Evolutionary conservation across 1,284 basidiomycete species (phyloP), one percentile per base, ranked within the genome.

Genomic region (Ustilago vetiveriae): DNA sequence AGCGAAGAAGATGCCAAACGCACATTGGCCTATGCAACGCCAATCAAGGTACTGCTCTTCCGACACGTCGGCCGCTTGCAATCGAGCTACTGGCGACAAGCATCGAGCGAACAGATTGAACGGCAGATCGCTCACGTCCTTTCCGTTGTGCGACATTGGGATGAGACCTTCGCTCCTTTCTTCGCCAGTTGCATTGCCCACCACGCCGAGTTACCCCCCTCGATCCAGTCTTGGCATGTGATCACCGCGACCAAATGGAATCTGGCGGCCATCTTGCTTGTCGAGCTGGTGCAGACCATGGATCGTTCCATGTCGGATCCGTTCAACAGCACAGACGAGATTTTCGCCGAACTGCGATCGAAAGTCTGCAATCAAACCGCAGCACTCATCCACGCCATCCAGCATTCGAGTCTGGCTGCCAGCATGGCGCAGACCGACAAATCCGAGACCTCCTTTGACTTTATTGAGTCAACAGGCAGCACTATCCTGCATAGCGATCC

Each of bases 21-120:
- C 14, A 68, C 58, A 0, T 39, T 68, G 6, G 65, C 46, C 3
- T 68, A 53, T 21, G 53, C 65, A 2, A 62, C 65, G 3, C 65
- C 65, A 4, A 57, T 68, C 58, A 68, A 68, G 29, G 65, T 68
- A 29, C 39, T 68, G 13, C 45, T 68, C n/a, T 68, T 68, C 54
- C 49, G 65, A 2, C 65, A 68, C 46, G 54, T 68, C 33, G 58
- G 65, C 2, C 53, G 65, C 1, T 29, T 68, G 17, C 65, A 68
- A 29, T 56, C 58, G 17, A 46, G 43, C 26, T 68, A 62, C 46
- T 68, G 65, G 65, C 48, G 65, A 10, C 58, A 57, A 33, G 56
- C 65, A 1, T 27, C 53, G 16, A 37, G 39, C 37, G 54, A 62
- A 22, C 50, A 50, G 21, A 62, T 68, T 39, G 65, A 68, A 21